Evolutionary conservation across 495 filamentous ascomycete genomes (phyloP).

Genomic region (Hypoxylon lienhwacheense): DNA sequence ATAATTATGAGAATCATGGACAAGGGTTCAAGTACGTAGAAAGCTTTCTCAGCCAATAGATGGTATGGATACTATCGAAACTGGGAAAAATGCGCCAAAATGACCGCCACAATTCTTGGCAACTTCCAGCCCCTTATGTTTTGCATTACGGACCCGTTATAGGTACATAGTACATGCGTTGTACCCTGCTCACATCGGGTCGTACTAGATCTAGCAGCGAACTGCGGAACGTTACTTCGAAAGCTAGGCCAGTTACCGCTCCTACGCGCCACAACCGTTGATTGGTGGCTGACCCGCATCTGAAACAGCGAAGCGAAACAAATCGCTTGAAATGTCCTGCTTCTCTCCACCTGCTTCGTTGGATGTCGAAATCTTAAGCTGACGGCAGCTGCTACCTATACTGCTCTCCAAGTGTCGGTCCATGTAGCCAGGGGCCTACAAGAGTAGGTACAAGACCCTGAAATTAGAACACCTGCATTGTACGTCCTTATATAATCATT

Average conservation of each 20-base stretch:
- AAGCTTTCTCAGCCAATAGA: slow-evolving; percentile 35
- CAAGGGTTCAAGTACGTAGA: slow-evolving; percentile 12
- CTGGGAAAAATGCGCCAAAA: too few species aligned
- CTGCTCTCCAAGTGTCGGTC: background rate
- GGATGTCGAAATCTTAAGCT: slow-evolving; percentile 13
- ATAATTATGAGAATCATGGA: too few species aligned
- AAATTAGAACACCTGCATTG: background rate
- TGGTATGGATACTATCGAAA: slow-evolving; percentile 23
- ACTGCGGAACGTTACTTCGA: slow-evolving; percentile 11
- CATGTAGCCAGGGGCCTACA: too few species aligned
- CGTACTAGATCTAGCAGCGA: slow-evolving; percentile 15
- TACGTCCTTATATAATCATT: too few species aligned
- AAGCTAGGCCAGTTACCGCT: background rate
- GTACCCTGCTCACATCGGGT: slow-evolving; percentile 7
- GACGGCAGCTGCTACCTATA: slow-evolving; percentile 4
- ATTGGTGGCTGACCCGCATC: slow-evolving; percentile 8
- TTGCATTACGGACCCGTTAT: background rate
- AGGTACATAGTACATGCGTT: too few species aligned
- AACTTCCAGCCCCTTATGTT: slow-evolving; percentile 18
- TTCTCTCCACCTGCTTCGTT: slow-evolving; percentile 22
- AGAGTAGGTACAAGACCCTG: background rate
- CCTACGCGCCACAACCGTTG: slow-evolving; percentile 28
- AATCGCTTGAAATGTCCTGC: slow-evolving; percentile 17
- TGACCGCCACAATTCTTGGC: slow-evolving; percentile 37
- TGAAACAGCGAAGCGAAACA: slow-evolving; percentile 33